Conservation (phyloP, 1,139 yeast species). For the Nakaseomyces bracarensis region DNA sequence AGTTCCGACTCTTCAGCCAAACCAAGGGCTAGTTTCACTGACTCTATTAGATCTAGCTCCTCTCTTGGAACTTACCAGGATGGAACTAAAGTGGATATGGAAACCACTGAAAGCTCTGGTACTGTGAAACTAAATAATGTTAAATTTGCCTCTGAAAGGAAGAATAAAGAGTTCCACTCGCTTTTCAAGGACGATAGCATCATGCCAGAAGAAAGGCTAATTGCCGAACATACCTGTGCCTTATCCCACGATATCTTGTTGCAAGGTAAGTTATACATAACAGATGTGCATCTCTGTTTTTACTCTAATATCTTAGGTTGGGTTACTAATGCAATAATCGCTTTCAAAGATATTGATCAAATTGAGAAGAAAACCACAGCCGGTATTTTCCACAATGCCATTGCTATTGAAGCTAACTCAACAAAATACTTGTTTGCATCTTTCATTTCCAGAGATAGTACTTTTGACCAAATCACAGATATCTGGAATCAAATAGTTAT, state of each 20-base stretch:
- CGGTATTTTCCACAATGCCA: constrained; percentile 66
- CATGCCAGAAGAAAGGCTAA: constrained; percentile 44
- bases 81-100: constrained; percentile 3
- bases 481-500: constrained; percentile 46
- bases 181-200: constrained; percentile 44
- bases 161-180: constrained; percentile 56
- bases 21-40: constrained; percentile 10
- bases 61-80: constrained; percentile 10
- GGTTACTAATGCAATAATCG: constrained; percentile 56
- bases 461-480: constrained; percentile 51
- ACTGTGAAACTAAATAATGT: constrained; percentile 24
- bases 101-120: neutral
- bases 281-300: constrained; percentile 54
- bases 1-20: constrained; percentile 8
- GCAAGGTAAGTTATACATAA: constrained; percentile 62
- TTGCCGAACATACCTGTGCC: constrained; percentile 67
- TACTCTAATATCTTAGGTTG: constrained; percentile 69
- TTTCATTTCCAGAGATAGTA: constrained; percentile 56
- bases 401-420: constrained; percentile 60
- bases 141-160: constrained; percentile 35
- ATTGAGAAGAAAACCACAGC: constrained; percentile 68
- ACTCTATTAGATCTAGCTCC: constrained; percentile 10
- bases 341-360: constrained; percentile 60
- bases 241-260: constrained; percentile 59
- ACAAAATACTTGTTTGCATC: constrained; percentile 68